Base-by-base conservation (phyloP, 306 rosid species). In the Betula pendula region DNA sequence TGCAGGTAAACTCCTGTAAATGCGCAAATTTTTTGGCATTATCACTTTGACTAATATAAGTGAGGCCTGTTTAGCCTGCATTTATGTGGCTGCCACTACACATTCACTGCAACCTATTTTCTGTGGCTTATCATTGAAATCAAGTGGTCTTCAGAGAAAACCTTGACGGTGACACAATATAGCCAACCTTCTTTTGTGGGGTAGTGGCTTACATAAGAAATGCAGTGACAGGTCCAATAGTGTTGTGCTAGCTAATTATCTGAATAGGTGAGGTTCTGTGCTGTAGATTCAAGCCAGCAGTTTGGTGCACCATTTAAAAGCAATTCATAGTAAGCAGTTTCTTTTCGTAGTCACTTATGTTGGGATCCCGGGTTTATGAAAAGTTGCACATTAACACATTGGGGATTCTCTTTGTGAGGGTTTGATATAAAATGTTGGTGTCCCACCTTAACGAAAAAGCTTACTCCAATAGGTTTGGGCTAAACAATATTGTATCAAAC, bases 1-100 rank as follows among this genome's bases (percentile, higher is more conserved):
- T 77, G 99, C 97, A 78, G 99, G 99, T 95, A 89, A 33, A 24
- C 45, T 79, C 65, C 69, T 73, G 51, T 75, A 74, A 77, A 74
- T 49, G 51, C 52, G 33, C 20, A 48, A 16, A 50, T 47, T n/a
- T 50, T 25, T 59, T 3, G 0, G 14, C 17, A 47, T n/a, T 45
- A 70, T 70, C 16, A 7, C 20, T 14, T 63, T 8, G 59, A 70
- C 33, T 8, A n/a, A 67, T n/a, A 45, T 59, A 12, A 55, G 31
- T 44, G 17, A 68, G 33, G 22, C 38, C 52, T 68, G 19, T 58
- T 48, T 66, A 24, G 70, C 66, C 49, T 75, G 75, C 72, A 53
- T 55, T 75, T 52, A 35, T 60, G 14, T 72, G 69, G 20, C 20
- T 62, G 72, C 43, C 67, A 2, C 47, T 35, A 43, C 56, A 53